phyloP scores from a whole-genome alignment of 257 asterid genomes.

The Solanum clarkiae region DNA sequence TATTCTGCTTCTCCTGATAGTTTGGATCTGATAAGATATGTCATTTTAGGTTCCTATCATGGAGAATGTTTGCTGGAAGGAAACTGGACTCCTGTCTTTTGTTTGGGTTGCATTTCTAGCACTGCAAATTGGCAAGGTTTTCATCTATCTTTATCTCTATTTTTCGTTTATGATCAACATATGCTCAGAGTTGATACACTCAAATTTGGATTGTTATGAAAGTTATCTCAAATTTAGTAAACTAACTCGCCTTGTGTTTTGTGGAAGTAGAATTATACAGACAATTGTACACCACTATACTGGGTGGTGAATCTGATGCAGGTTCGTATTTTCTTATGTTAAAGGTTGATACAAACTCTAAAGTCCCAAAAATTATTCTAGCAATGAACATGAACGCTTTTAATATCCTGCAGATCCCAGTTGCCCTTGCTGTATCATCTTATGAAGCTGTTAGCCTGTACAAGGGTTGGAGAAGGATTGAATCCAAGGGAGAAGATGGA shows the following conservation, averaged over 20 bases:
- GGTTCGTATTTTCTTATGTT: constrained; percentile 27
- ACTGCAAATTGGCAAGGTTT: constrained; percentile 72
- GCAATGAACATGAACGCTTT: neutral
- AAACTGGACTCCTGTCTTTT: constrained; percentile 64
- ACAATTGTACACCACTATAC: constrained; percentile 54
- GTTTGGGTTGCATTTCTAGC: constrained; percentile 86
- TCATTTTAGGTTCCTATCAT: constrained; percentile 48
- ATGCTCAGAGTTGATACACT: neutral
- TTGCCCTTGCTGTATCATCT: constrained; percentile 57
- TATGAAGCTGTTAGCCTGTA: constrained; percentile 60
- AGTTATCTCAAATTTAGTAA: neutral
- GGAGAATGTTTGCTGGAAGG: constrained; percentile 90
- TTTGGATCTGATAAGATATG: constrained; percentile 1
- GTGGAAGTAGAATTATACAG: constrained; percentile 44
- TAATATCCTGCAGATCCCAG: constrained; percentile 55
- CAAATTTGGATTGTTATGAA: neutral
- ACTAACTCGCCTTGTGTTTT: constrained; percentile 4
- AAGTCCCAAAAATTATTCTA: neutral
- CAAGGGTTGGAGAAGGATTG: constrained; percentile 76
- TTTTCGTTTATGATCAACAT: neutral
- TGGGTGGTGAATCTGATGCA: constrained; percentile 91
- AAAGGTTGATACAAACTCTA: neutral
- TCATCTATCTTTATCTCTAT: neutral
- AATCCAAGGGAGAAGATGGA: constrained; percentile 66
- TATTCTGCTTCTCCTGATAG: neutral